These are phyloP conservation scores for Neurospora cerealis DNA, from an alignment of 495 filamentous ascomycete genomes.

Conservation along the genomic window DNA sequence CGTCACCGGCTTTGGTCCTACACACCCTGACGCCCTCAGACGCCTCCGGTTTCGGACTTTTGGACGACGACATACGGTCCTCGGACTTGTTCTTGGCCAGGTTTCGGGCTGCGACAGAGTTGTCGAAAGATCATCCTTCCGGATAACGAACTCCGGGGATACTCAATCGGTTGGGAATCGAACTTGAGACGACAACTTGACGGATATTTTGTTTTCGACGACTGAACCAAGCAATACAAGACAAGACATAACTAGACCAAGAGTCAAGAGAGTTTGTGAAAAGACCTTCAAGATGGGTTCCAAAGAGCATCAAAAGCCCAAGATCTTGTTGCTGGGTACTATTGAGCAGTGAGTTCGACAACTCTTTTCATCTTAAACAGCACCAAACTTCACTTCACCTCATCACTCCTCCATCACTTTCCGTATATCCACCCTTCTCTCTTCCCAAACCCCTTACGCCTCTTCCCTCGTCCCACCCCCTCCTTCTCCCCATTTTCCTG, in stretches of 20 bases:
- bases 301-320: slow-evolving; percentile 5
- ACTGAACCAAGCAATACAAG: background rate
- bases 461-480: too few species aligned
- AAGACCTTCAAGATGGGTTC: background rate
- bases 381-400: background rate
- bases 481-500: too few species aligned
- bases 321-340: slow-evolving; percentile 22
- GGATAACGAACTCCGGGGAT: background rate
- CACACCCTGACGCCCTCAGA: background rate
- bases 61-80: background rate
- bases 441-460: too few species aligned
- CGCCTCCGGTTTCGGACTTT: background rate
- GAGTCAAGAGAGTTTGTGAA: background rate
- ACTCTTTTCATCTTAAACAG: background rate
- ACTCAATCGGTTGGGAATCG: background rate
- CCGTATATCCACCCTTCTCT: background rate
- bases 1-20: background rate
- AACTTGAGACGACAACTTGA: background rate
- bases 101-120: background rate
- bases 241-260: background rate
- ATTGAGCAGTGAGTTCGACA: slow-evolving; percentile 23
- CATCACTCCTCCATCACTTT: background rate
- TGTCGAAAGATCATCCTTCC: background rate
- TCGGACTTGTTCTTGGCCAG: background rate
- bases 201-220: background rate